Conservation (phyloP, 768 basidiomycete genomes). For the Termitomyces sp. region DNA sequence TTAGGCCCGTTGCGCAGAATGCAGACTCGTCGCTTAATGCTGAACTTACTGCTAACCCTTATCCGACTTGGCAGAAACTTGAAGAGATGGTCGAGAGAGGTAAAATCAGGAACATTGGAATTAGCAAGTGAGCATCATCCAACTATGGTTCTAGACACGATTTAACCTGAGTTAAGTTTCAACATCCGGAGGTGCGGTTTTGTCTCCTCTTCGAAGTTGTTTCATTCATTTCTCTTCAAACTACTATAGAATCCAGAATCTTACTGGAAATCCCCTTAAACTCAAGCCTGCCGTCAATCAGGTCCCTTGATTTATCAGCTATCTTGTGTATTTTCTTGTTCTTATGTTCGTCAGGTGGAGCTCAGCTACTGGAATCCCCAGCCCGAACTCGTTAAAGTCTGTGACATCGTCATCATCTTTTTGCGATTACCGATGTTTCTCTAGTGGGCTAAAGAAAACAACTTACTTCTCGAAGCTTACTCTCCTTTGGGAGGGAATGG, state of each 20-base stretch:
- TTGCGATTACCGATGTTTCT: background rate
- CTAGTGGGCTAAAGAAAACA: constrained; percentile 64
- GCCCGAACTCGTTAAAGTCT: constrained; percentile 62
- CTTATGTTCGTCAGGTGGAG: constrained; percentile 39
- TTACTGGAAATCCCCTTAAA: constrained; percentile 56
- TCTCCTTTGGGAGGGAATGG: constrained; percentile 66
- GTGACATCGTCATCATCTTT: background rate
- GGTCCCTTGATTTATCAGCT: constrained; percentile 12
- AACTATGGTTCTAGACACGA: background rate
- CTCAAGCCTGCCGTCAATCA: constrained; percentile 69
- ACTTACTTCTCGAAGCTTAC: constrained; percentile 66
- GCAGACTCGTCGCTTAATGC: constrained; percentile 37
- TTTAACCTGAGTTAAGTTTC: constrained; percentile 35
- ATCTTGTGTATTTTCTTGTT: background rate
- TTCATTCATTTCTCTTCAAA: constrained; percentile 10
- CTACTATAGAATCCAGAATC: constrained; percentile 44
- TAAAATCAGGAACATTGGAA: constrained; percentile 72
- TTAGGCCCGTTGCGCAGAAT: constrained; percentile 64
- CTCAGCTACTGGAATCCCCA: constrained; percentile 76
- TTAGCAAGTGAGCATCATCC: constrained; percentile 62
- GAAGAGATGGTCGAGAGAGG: constrained; percentile 76
- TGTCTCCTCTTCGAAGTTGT: background rate
- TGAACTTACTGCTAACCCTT: constrained; percentile 61
- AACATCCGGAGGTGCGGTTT: constrained; percentile 45
- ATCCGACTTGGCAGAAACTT: constrained; percentile 77